Evolutionary conservation across 306 rosid species (phyloP), one percentile per base, ranked within the genome.

Genomic region (Carpinus fangiana): DNA sequence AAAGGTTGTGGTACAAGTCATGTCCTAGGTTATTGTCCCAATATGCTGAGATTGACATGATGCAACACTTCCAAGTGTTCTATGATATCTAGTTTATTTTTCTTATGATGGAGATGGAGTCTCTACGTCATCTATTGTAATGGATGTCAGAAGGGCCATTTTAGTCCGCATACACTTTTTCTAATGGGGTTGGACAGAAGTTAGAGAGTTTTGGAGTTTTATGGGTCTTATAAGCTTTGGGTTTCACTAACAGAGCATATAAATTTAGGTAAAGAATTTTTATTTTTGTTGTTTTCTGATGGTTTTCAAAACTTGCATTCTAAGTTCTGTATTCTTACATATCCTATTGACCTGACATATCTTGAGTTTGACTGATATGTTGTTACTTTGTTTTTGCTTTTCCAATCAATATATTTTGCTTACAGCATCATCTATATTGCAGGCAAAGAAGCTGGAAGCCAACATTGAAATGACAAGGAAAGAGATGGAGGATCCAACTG

Each of bases 401-500:
- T 72, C 61, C 69, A 61, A 47, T 51, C 26, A 50, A 75, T 57
- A 14, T 13, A 48, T 69, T 55, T 64, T 73, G 18, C 60, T 38
- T 64, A 16, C 20, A 52, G 66, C 20, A 21, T 34, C 43, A 71
- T n/a, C 59, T 76, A 65, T 78, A 66, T 82, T 74, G 59, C 87
- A 95, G 99, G 96, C 89, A 28, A 81, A 86, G 87, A 88, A 85
- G 76, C 85, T 95, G 75, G 98, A 86, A 90, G 87, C 79, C 72
- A 85, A 87, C 85, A 89, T 93, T 82, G 97, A 90, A 84, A 78
- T 87, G 81, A 86, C 92, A 73, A 91, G 93, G 87, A 95, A 85
- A 85, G 99, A 89, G 70, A 86, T 93, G 46, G 99, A 95, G 86
- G 94, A 95, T 66, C 98, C 98, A 65, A 93, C 97, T 36, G 93